Percentiles rank a stretch among this genome's conserved stretches.
phyloP scores from a whole-genome alignment of 192 early-diverging fungal genomes.

The Podila clonocystis region DNA sequence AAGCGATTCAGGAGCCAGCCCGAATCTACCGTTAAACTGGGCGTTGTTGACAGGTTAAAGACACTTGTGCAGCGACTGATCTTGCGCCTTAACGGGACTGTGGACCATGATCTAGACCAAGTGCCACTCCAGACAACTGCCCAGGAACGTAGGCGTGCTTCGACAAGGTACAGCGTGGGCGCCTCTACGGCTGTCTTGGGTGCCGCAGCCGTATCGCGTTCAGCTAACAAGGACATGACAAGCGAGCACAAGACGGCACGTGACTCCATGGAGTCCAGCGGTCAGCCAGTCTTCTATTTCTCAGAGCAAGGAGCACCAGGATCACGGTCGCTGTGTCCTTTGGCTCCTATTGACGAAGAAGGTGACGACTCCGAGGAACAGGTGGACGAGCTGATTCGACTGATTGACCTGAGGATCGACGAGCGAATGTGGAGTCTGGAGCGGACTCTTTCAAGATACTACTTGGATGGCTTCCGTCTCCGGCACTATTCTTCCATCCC shows the following conservation, averaged over 20 bases:
- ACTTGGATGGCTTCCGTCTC: slow-evolving; percentile 44
- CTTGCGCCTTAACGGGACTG: slow-evolving; percentile 12
- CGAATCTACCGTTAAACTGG: background rate
- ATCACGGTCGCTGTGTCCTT: slow-evolving; percentile 16
- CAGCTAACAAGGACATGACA: background rate
- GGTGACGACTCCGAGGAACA: slow-evolving; percentile 22
- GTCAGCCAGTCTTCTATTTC: slow-evolving; percentile 29
- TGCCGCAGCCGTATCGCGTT: background rate
- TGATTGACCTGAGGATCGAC: slow-evolving; percentile 43
- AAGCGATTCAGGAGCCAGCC: slow-evolving; percentile 1
- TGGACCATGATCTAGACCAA: slow-evolving; percentile 25
- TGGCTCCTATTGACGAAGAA: slow-evolving; percentile 19
- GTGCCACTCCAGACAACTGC: slow-evolving; percentile 11
- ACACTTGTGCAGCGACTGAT: slow-evolving; percentile 6
- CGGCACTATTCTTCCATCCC: slow-evolving; percentile 26
- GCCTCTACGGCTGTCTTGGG: slow-evolving; percentile 1
- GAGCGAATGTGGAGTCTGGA: slow-evolving; percentile 51
- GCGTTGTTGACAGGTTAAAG: background rate
- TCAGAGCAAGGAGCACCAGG: slow-evolving; percentile 35
- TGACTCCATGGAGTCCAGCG: slow-evolving; percentile 19
- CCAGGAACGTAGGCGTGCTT: slow-evolving; percentile 11
- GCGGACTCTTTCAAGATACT: slow-evolving; percentile 33
- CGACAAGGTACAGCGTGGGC: slow-evolving; percentile 15
- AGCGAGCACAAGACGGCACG: background rate
- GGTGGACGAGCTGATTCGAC: slow-evolving; percentile 41